Conservation (phyloP, 331 rosid genomes). For the Prunus yedoensis region DNA sequence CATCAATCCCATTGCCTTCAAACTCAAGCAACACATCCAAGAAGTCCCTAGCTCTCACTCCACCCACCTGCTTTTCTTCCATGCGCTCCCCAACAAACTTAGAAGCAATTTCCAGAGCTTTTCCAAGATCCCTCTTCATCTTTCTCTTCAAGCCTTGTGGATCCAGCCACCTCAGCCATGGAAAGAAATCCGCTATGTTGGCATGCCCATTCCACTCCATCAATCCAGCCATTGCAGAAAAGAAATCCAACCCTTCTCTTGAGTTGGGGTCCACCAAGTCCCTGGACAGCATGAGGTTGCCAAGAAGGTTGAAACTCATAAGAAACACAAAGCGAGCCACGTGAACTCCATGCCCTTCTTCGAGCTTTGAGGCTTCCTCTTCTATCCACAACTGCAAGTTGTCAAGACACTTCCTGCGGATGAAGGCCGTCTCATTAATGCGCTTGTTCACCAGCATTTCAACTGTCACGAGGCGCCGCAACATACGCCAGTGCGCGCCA, state of each 20-base stretch:
- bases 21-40: slow-evolving; percentile 63
- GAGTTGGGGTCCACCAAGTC: slow-evolving; percentile 56
- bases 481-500: slow-evolving; percentile 55
- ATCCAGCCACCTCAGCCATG: slow-evolving; percentile 58
- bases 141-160: slow-evolving; percentile 54
- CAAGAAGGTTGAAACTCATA: slow-evolving; percentile 57
- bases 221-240: slow-evolving; percentile 40
- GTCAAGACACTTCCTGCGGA: slow-evolving; percentile 45
- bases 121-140: slow-evolving; percentile 68
- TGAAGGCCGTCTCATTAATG: slow-evolving; percentile 31
- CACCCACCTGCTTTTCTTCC: slow-evolving; percentile 1
- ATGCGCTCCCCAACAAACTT: slow-evolving; percentile 42
- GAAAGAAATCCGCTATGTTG: slow-evolving; percentile 49
- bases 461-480: slow-evolving; percentile 47
- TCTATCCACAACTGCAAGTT: slow-evolving; percentile 46
- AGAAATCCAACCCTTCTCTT: slow-evolving; percentile 48
- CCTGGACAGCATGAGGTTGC: slow-evolving; percentile 58
- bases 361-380: slow-evolving; percentile 30
- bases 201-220: slow-evolving; percentile 59
- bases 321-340: slow-evolving; percentile 55
- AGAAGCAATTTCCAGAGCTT: slow-evolving; percentile 46
- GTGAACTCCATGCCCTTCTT: slow-evolving; percentile 30
- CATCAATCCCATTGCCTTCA: slow-evolving; percentile 38
- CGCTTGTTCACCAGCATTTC: slow-evolving; percentile 54
- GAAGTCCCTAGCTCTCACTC: slow-evolving; percentile 40